A percentile compares a stretch with the other conserved stretches of the same genome.
These are phyloP conservation scores for Lagenidium giganteum DNA, from an alignment of 352 stramenopile species.

Conservation along the genomic window DNA sequence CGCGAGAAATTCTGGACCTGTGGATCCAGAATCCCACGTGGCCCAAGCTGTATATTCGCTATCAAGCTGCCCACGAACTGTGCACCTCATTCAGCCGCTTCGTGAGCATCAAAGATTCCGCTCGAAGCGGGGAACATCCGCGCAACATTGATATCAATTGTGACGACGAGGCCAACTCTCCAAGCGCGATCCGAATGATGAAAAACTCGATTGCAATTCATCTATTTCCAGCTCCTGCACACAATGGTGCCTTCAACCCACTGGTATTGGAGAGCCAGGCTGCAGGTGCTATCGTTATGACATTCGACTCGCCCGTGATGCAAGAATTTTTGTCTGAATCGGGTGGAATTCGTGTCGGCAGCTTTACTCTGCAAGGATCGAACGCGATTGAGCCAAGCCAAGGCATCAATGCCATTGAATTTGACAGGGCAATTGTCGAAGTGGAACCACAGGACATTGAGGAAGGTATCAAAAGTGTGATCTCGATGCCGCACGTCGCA, in stretches of 20 bases:
- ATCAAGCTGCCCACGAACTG: constrained; percentile 35
- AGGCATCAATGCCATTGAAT: no score
- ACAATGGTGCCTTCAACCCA: constrained; percentile 52
- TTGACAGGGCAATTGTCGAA: no score
- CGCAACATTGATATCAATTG: constrained; percentile 61
- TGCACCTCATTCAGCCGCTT: constrained; percentile 45
- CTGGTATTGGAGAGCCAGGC: constrained; percentile 44
- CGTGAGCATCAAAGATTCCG: constrained; percentile 26
- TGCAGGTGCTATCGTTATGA: constrained; percentile 52
- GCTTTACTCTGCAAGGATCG: no score
- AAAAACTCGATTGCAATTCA: constrained; percentile 68
- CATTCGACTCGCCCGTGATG: constrained; percentile 70
- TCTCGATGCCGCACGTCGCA: constrained; percentile 45
- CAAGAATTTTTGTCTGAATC: constrained; percentile 62
- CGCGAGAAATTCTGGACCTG: constrained; percentile 43
- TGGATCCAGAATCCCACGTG: constrained; percentile 59
- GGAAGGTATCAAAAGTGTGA: constrained; percentile 31
- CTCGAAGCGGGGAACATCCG: no score
- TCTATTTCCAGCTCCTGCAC: constrained; percentile 51
- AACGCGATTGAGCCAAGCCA: constrained; percentile 32
- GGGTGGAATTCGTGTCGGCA: constrained; percentile 46
- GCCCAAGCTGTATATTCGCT: constrained; percentile 59
- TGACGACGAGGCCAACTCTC: constrained; percentile 31
- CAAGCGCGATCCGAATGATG: constrained; percentile 30
- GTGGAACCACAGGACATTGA: constrained; percentile 67